Percentiles rank a stretch among this genome's conserved stretches.
phyloP scores from a whole-genome alignment of 192 early-diverging fungal species.

The Coemansia sp. region DNA sequence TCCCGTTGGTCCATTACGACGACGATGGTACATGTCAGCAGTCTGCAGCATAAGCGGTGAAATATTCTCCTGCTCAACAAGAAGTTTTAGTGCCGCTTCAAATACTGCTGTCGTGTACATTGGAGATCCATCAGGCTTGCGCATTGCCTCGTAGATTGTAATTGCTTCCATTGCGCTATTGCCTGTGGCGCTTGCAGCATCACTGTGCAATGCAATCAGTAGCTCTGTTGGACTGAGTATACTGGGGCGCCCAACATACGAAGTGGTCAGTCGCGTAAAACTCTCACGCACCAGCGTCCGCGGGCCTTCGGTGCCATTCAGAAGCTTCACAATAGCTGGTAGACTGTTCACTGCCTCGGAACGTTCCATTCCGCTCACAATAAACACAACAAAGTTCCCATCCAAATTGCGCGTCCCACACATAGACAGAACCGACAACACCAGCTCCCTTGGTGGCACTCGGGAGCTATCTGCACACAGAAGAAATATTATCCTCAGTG shows the following conservation, averaged over 20 bases:
- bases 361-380: slow-evolving; percentile 27
- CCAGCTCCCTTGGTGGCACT: slow-evolving; percentile 36
- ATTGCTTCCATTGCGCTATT: slow-evolving; percentile 20
- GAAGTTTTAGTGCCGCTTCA: slow-evolving; percentile 31
- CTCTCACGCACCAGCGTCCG: slow-evolving; percentile 20
- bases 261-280: slow-evolving; percentile 33
- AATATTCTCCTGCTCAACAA: slow-evolving; percentile 20
- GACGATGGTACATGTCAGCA: slow-evolving; percentile 21
- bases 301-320: slow-evolving; percentile 17
- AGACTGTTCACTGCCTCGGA: slow-evolving; percentile 14
- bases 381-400: slow-evolving; percentile 31
- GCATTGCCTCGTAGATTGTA: slow-evolving; percentile 17
- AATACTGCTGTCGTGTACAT: slow-evolving; percentile 27
- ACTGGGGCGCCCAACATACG: slow-evolving; percentile 31
- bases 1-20: slow-evolving; percentile 23
- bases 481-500: slow-evolving; percentile 24
- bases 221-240: slow-evolving; percentile 49
- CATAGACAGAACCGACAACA: slow-evolving; percentile 31
- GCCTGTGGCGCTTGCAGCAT: neutral
- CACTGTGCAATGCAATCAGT: slow-evolving; percentile 38
- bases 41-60: slow-evolving; percentile 42
- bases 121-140: slow-evolving; percentile 16
- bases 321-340: slow-evolving; percentile 17
- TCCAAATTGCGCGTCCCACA: slow-evolving; percentile 24
- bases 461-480: slow-evolving; percentile 19